Conservation (phyloP, 2,329 filamentous ascomycete species). For the Furcasterigmium sp. region DNA sequence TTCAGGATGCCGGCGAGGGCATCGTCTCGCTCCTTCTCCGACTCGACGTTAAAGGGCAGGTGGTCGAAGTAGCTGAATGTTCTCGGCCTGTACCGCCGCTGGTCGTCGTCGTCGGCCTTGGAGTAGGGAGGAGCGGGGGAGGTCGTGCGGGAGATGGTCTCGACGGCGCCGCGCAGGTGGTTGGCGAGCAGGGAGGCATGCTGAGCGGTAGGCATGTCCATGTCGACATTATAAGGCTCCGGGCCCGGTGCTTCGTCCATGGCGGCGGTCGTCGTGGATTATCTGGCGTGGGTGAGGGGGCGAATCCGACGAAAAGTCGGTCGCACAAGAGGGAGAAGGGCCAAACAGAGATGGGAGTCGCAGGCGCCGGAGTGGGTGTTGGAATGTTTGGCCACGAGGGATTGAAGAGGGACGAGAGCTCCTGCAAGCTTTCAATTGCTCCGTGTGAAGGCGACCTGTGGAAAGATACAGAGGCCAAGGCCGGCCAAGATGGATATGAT, state of each 20-base stretch:
- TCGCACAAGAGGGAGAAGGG: conserved; percentile 3
- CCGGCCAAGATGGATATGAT: no score
- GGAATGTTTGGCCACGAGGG: no score
- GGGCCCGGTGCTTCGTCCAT: conserved; percentile 26
- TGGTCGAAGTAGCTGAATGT: conserved; percentile 92
- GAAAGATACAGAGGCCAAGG: no score
- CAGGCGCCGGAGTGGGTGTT: no score
- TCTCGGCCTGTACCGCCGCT: conserved; percentile 71
- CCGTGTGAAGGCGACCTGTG: no score
- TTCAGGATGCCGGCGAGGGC: conserved; percentile 85
- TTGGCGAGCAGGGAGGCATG: conserved; percentile 30
- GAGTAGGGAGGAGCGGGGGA: conserved; percentile 66
- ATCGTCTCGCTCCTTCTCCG: conserved; percentile 68
- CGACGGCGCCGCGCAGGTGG: conserved; percentile 38
- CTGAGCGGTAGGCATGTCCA: conserved; percentile 20
- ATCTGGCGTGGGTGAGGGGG: not conserved
- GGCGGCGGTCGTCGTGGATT: conserved; percentile 3
- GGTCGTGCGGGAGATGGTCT: conserved; percentile 78
- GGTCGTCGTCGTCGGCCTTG: conserved; percentile 44
- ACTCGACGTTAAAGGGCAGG: conserved; percentile 84
- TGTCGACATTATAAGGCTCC: conserved; percentile 28
- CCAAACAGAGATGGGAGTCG: not conserved
- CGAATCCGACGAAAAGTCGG: not conserved
- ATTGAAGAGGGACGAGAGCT: no score
- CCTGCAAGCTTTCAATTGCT: no score